Conservation (phyloP, 257 asterid species). For the Thymus quinquecostatus region DNA sequence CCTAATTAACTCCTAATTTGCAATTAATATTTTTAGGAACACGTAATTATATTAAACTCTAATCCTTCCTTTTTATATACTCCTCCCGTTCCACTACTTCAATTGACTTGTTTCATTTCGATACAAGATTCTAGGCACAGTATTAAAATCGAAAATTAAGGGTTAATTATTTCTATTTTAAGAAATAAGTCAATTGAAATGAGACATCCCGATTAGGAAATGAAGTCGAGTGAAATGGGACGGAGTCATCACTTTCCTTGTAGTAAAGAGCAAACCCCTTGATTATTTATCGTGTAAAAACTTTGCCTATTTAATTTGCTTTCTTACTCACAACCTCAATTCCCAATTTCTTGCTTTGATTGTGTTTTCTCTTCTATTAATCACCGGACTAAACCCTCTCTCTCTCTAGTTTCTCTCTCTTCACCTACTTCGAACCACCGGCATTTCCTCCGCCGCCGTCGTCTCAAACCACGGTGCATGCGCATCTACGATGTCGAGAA, state of each 20-base stretch:
- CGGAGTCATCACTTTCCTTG: too few relatives aligned
- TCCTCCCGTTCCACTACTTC: too few relatives aligned
- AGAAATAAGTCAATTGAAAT: too few relatives aligned
- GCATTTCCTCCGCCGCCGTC: constrained; percentile 5
- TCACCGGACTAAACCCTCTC: constrained; percentile 13
- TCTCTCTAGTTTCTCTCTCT: constrained; percentile 1
- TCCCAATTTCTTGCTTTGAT: background rate
- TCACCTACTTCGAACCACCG: constrained; percentile 30
- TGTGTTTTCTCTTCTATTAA: background rate
- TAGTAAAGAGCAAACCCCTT: background rate
- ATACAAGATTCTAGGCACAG: too few relatives aligned
- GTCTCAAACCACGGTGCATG: background rate
- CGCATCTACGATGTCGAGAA: constrained; percentile 35
- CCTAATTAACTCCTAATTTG: too few relatives aligned
- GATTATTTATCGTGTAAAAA: background rate
- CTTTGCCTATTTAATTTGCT: background rate
- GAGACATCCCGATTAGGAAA: too few relatives aligned
- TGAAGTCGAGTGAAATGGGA: too few relatives aligned
- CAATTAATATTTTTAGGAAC: background rate
- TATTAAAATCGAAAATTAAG: too few relatives aligned
- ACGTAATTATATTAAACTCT: background rate
- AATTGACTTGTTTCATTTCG: too few relatives aligned
- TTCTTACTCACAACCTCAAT: constrained; percentile 7
- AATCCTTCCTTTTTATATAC: too few relatives aligned
- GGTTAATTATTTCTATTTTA: too few relatives aligned